These are phyloP conservation scores for Flueggea neowawraea DNA, from an alignment of 441 rosid genomes.

Conservation along the genomic window DNA sequence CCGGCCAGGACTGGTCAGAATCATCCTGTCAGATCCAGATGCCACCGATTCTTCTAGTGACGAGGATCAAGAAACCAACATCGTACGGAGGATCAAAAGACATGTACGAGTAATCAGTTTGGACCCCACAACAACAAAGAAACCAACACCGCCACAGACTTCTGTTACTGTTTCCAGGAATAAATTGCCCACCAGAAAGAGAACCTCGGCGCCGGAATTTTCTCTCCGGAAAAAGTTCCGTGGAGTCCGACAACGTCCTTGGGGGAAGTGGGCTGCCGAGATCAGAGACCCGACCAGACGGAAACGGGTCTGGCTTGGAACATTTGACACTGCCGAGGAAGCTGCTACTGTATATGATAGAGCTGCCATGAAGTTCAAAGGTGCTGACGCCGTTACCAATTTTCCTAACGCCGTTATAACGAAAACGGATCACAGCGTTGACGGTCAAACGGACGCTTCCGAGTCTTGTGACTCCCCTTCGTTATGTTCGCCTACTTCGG, in stretches of 20 bases:
- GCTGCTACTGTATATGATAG: constrained; percentile 40
- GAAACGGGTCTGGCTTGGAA: constrained; percentile 46
- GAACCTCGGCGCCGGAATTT: constrained; percentile 6
- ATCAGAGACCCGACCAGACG: constrained; percentile 36
- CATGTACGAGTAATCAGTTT: constrained; percentile 24
- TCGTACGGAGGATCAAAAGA: constrained; percentile 6
- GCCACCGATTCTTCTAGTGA: constrained; percentile 67
- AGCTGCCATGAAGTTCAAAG: constrained; percentile 33
- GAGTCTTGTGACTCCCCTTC: constrained; percentile 13
- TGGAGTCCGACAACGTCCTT: constrained; percentile 41
- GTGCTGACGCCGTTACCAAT: constrained; percentile 35
- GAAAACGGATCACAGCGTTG: background rate
- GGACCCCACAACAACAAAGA: background rate
- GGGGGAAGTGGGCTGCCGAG: constrained; percentile 55
- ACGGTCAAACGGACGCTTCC: background rate
- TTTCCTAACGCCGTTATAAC: constrained; percentile 21
- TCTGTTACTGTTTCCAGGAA: too few relatives aligned
- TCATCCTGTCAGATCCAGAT: constrained; percentile 42
- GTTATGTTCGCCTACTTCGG: constrained; percentile 35
- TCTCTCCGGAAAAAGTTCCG: constrained; percentile 29
- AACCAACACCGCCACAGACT: background rate
- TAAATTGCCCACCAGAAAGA: too few relatives aligned
- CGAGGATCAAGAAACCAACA: background rate
- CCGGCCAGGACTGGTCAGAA: constrained; percentile 18
- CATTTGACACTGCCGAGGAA: constrained; percentile 41